Evolutionary conservation across 2,329 filamentous ascomycete genomes (phyloP), one percentile per base, ranked within the genome.

Genomic region (Coleophoma eucalyptorum): DNA sequence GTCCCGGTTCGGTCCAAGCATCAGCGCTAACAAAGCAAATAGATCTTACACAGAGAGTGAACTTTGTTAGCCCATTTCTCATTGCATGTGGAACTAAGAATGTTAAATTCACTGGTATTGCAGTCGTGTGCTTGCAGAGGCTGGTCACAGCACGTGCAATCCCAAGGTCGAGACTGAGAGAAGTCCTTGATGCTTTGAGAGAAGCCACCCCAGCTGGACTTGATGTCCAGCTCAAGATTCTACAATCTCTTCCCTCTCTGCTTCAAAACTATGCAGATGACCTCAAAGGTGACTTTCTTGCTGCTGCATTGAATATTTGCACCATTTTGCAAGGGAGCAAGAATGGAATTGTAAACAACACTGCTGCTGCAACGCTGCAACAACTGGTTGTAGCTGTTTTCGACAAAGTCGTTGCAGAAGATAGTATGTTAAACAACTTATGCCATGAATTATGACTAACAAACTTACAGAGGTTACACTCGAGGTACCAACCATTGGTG

Each of bases 161-260:
- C 40, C 89, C 94, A 0, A 81, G 84, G 56, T 82, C 87, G 49
- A 86, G 90, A 58, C 74, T 99, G 49, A 87, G 86, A 65, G 91
- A 96, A 67, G 87, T 96, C 13, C 78, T 99, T 3, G 89, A 95
- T 63, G 91, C 92, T 7, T 78, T 99, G 59, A 87, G 87, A 65
- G 89, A 96, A 66, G 92, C 89, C 45, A 87, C 89, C 58, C 91
- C 76, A 67, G 87, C 90, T 65, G 76, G 83, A 13, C 72, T 96
- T 52, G 94, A 99, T 71, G 88, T 97, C 3, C 94, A 99, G 65
- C 81, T 99, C 58, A 97, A 97, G 69, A 94, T 97, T 48, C 74
- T 99, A 13, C 94, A 99, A 67, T 90, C 91, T 1, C 72, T 99
- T 15, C 94, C 94, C 4, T 90, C 91, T 1, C 71, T 99, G 34